Percentiles rank a stretch among this genome's conserved stretches.
Conservation (phyloP, 805 yeast genomes). For the Lachancea mirantina region DNA sequence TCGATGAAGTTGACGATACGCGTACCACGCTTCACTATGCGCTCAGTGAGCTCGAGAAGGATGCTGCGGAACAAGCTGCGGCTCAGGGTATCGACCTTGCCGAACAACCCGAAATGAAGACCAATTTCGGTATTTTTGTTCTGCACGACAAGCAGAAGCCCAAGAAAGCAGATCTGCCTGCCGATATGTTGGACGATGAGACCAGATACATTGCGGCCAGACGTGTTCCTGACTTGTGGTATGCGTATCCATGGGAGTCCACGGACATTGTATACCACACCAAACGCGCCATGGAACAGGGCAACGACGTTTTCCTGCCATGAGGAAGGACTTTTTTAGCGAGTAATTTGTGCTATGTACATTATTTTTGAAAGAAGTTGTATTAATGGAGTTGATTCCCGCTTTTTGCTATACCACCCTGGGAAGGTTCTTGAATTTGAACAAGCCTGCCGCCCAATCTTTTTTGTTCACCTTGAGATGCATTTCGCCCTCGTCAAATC, state of each 20-base stretch:
- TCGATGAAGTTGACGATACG: conserved; percentile 83
- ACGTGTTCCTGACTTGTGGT: conserved; percentile 73
- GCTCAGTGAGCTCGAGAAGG: conserved; percentile 63
- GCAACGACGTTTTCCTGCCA: conserved; percentile 47
- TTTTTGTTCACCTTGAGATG: conserved; percentile 13
- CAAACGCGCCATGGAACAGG: conserved; percentile 64
- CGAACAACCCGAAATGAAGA: conserved; percentile 39
- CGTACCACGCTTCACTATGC: conserved; percentile 81
- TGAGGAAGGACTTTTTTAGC: conserved; percentile 1
- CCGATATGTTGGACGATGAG: conserved; percentile 49
- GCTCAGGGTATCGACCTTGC: conserved; percentile 41
- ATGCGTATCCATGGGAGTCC: conserved; percentile 84
- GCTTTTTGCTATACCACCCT: conserved; percentile 4
- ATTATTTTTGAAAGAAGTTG: not conserved
- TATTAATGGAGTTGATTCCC: not conserved
- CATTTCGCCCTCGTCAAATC: conserved; percentile 25
- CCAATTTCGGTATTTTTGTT: conserved; percentile 69
- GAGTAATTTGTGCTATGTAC: too few relatives aligned
- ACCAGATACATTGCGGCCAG: conserved; percentile 64
- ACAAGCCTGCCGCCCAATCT: conserved; percentile 7
- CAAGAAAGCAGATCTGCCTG: conserved; percentile 66
- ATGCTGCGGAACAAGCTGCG: conserved; percentile 53
- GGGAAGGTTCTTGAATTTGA: conserved; percentile 7
- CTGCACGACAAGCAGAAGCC: conserved; percentile 69
- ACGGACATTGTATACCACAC: conserved; percentile 69